A percentile compares a stretch with the other conserved stretches of the same genome.
Evolutionary conservation across 352 stramenopile species (phyloP).

Genomic region (Phytophthora niederhauseri): DNA sequence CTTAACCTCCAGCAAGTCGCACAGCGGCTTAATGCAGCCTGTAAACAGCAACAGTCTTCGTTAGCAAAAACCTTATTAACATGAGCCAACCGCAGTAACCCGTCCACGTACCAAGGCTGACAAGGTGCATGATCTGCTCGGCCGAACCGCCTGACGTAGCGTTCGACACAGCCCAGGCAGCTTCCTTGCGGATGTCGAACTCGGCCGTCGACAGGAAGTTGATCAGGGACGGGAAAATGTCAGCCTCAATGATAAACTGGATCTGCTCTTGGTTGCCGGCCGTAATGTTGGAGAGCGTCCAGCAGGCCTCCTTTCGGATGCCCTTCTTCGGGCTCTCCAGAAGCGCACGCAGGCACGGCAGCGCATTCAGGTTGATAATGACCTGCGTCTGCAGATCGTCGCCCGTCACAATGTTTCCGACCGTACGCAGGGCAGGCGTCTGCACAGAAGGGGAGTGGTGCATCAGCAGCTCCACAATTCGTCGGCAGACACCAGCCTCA

Average conservation of each 20-base stretch:
- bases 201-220: conserved; percentile 96
- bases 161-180: conserved; percentile 99
- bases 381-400: conserved; percentile 99
- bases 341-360: conserved; percentile 96
- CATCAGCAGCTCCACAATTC: conserved; percentile 96
- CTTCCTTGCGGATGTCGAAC: conserved; percentile 99
- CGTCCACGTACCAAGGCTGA: conserved; percentile 84
- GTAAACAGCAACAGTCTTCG: background rate
- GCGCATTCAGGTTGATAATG: conserved; percentile 98
- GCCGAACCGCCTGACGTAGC: conserved; percentile 95
- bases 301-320: conserved; percentile 99
- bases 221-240: conserved; percentile 98
- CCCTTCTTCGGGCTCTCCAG: conserved; percentile 97
- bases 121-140: conserved; percentile 97
- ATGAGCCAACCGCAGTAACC: background rate
- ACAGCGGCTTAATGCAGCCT: conserved; percentile 97
- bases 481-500: conserved; percentile 95
- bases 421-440: conserved; percentile 81
- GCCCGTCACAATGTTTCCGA: conserved; percentile 99
- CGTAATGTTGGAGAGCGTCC: conserved; percentile 99
- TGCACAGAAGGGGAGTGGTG: conserved; percentile 84
- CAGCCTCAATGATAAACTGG: conserved; percentile 97
- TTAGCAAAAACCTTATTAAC: conserved; percentile 10
- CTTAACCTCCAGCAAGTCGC: conserved; percentile 95
- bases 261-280: conserved; percentile 99